A percentile compares a stretch with the other conserved stretches of the same genome.
phyloP scores from a whole-genome alignment of 345 rosid genomes.

The Ceriops decandra region DNA sequence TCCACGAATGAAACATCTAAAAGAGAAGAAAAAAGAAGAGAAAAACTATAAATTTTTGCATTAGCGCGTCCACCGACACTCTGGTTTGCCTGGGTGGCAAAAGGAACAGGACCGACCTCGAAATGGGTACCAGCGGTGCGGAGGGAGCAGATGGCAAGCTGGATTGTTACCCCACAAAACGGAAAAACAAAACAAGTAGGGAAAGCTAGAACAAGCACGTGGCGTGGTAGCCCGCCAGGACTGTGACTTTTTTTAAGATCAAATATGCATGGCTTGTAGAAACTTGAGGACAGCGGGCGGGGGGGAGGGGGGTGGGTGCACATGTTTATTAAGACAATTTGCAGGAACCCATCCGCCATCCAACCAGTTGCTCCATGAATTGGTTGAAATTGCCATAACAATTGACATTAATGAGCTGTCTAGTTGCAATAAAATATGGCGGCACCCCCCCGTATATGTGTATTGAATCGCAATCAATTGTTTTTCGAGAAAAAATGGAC shows the following conservation, averaged over 20 bases:
- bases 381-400: not conserved
- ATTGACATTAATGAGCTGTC: slow-evolving; percentile 15
- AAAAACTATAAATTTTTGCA: not conserved
- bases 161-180: not conserved
- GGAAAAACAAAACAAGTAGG: too few species aligned
- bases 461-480: too few species aligned
- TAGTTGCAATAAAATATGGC: not conserved
- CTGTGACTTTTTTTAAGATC: not conserved
- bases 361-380: too few species aligned
- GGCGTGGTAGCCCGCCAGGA: slow-evolving; percentile 23
- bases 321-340: not conserved
- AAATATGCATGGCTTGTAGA: not conserved
- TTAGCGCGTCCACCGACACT: slow-evolving; percentile 20
- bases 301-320: too few species aligned
- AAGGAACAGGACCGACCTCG: slow-evolving; percentile 25
- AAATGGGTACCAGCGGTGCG: too few species aligned
- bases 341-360: too few species aligned
- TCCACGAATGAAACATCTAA: not conserved
- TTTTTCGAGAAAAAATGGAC: too few species aligned
- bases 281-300: not conserved
- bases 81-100: slow-evolving; percentile 36
- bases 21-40: too few species aligned
- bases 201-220: slow-evolving; percentile 1
- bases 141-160: not conserved
- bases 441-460: not conserved